Evolutionary conservation across 371 early-diverging fungal genomes (phyloP), one percentile per base, ranked within the genome.

Genomic region (Apophysomyces variabilis): DNA sequence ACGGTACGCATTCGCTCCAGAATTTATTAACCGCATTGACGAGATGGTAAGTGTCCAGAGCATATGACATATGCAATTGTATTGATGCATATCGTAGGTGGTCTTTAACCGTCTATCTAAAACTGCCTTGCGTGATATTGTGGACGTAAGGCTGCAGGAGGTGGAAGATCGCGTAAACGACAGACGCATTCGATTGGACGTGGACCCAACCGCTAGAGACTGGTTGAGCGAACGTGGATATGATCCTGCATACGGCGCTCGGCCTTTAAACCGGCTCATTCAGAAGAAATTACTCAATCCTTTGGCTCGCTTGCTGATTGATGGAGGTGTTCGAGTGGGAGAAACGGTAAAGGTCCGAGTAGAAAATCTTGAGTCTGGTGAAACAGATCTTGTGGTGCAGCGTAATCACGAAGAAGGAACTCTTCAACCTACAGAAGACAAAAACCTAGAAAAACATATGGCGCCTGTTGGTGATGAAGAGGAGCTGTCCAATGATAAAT

Each of bases 11-110:
- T 97, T 97, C 82, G 88, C 95, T 7, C 96, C 95, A 35, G 95
- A 96, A 71, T 93, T 97, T 71, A 74, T 94, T 64, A 97, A 97
- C 77, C 90, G 96, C 64, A 85, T 97, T 50, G 96, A 96, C 71
- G 94, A 94, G 61, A 82, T 87, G 71, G 85, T 87, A 66, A 59
- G 41, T 54, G 4, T 60, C 11, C 57, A 35, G 3, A 32, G 13
- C 32, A 6, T 16, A 39, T 0, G 9, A 8, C 32, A 6, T 16
- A 18, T 11, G 4, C 36, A 41, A 36, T 7, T 75, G 2, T 75
- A 18, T 21, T 18, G 21, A n/a, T 21, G 9, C n/a, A 5, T 11
- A 14, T 4, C 26, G 21, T 63, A 87, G 66, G 79, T 90, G 3
- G 79, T 88, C 14, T 93, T 93, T 68, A 91, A 91, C 62, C 78